A percentile compares a stretch with the other conserved stretches of the same genome.
phyloP scores from a whole-genome alignment of 1,284 basidiomycete species.

The Vanrija sp. region DNA sequence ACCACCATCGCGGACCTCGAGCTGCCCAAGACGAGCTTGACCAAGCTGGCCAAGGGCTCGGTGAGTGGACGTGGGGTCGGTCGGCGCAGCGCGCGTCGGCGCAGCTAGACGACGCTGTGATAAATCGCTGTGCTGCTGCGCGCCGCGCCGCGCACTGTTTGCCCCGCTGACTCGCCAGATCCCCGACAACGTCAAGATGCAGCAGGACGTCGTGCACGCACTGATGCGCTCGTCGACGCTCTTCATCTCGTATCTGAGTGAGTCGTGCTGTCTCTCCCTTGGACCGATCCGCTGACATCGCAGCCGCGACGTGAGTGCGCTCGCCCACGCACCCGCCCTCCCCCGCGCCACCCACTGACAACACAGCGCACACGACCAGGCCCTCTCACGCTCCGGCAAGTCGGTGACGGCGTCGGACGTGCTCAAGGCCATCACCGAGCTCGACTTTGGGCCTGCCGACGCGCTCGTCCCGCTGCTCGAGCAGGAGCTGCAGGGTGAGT shows the following conservation, averaged over 20 bases:
- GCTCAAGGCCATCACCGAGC: conserved; percentile 72
- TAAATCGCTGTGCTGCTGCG: too few species aligned
- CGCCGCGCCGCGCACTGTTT: not conserved
- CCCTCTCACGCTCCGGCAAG: conserved; percentile 75
- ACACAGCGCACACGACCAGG: conserved; percentile 77
- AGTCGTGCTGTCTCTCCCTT: conserved; percentile 35
- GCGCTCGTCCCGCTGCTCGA: conserved; percentile 68
- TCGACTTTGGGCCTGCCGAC: conserved; percentile 62
- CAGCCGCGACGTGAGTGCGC: conserved; percentile 1
- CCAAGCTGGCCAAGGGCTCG: conserved; percentile 70
- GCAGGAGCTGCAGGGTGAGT: conserved; percentile 66
- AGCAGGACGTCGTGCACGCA: conserved; percentile 78
- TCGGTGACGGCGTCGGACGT: conserved; percentile 84
- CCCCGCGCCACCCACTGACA: conserved; percentile 57
- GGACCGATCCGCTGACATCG: conserved; percentile 1
- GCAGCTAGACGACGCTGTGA: not conserved
- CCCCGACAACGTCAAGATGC: conserved; percentile 76
- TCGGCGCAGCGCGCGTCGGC: too few species aligned
- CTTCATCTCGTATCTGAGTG: conserved; percentile 85
- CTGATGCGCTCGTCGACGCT: conserved; percentile 80
- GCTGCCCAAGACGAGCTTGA: conserved; percentile 72
- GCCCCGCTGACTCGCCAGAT: conserved; percentile 54
- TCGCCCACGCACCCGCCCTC: conserved; percentile 50
- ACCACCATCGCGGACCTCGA: conserved; percentile 71
- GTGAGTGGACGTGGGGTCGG: conserved; percentile 53